These are phyloP conservation scores for Tetrapisispora arboricola DNA, from an alignment of 805 yeast genomes.

Conservation along the genomic window DNA sequence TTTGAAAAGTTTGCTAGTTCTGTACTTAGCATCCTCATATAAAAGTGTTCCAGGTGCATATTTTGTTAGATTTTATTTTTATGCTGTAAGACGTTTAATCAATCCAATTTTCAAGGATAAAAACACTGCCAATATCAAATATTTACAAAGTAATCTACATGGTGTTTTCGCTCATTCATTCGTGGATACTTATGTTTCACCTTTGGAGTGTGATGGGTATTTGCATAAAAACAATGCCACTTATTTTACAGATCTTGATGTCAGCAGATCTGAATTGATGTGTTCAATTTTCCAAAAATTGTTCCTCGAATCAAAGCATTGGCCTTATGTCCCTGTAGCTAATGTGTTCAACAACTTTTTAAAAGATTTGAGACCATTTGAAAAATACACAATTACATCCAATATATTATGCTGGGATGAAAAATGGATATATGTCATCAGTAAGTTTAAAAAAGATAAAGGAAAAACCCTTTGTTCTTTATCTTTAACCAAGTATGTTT, in stretches of 20 bases:
- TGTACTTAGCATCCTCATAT: slow-evolving; percentile 27
- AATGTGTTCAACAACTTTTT: slow-evolving; percentile 57
- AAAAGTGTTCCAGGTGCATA: slow-evolving; percentile 65
- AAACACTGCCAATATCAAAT: slow-evolving; percentile 13
- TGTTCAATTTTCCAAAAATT: slow-evolving; percentile 46
- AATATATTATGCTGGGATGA: slow-evolving; percentile 72
- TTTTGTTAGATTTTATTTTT: slow-evolving; percentile 48
- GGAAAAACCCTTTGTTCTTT: slow-evolving; percentile 41
- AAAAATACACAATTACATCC: slow-evolving; percentile 43
- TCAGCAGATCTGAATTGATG: slow-evolving; percentile 60
- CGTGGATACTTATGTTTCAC: slow-evolving; percentile 50
- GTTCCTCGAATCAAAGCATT: slow-evolving; percentile 34
- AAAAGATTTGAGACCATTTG: slow-evolving; percentile 63
- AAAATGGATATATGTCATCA: slow-evolving; percentile 71
- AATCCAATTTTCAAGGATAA: slow-evolving; percentile 27
- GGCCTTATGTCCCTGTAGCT: slow-evolving; percentile 70
- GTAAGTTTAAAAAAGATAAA: slow-evolving; percentile 42
- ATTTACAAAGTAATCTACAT: slow-evolving; percentile 12
- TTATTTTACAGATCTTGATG: slow-evolving; percentile 71
- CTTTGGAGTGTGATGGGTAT: slow-evolving; percentile 77
- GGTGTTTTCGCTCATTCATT: slow-evolving; percentile 35
- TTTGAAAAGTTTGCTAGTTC: slow-evolving; percentile 9
- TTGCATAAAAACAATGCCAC: slow-evolving; percentile 83
- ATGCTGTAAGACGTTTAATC: slow-evolving; percentile 34
- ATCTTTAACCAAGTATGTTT: slow-evolving; percentile 68